phyloP scores from a whole-genome alignment of 2,329 filamentous ascomycete species.

The Nemania sp. region DNA sequence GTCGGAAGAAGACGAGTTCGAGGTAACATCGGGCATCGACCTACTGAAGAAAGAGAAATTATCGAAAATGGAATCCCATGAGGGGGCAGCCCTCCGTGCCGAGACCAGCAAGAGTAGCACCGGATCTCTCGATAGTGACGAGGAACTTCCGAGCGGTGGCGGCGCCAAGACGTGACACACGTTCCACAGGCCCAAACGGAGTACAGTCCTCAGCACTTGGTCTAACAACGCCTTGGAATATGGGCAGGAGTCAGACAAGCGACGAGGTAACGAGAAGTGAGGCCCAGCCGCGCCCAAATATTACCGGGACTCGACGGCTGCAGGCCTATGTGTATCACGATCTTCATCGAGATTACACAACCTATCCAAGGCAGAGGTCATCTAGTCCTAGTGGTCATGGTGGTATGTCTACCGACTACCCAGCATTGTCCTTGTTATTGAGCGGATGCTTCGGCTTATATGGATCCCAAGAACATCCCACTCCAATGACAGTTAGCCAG shows the following conservation, averaged over 20 bases:
- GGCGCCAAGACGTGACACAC: conserved; percentile 38
- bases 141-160: conserved; percentile 40
- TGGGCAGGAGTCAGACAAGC: conserved; percentile 1
- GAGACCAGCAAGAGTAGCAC: conserved; percentile 38
- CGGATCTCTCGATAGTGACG: conserved; percentile 43
- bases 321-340: not conserved
- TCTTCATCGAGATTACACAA: not conserved
- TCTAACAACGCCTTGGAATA: conserved; percentile 12
- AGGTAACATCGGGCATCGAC: conserved; percentile 45
- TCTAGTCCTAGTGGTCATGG: not conserved
- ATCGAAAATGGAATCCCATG: conserved; percentile 40
- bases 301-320: not conserved
- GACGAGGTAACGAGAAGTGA: not conserved
- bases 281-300: not conserved
- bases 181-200: not conserved
- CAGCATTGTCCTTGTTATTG: not conserved
- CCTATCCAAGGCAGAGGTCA: not conserved
- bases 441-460: not conserved
- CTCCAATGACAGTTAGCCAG: conserved; percentile 11
- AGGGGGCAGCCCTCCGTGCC: conserved; percentile 38
- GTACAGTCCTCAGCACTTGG: not conserved
- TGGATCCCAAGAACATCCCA: conserved; percentile 5
- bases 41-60: conserved; percentile 48
- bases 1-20: conserved; percentile 47
- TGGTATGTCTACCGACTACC: not conserved